These are phyloP conservation scores for Gossypioides kirkii DNA, from an alignment of 345 rosid genomes.

Conservation along the genomic window DNA sequence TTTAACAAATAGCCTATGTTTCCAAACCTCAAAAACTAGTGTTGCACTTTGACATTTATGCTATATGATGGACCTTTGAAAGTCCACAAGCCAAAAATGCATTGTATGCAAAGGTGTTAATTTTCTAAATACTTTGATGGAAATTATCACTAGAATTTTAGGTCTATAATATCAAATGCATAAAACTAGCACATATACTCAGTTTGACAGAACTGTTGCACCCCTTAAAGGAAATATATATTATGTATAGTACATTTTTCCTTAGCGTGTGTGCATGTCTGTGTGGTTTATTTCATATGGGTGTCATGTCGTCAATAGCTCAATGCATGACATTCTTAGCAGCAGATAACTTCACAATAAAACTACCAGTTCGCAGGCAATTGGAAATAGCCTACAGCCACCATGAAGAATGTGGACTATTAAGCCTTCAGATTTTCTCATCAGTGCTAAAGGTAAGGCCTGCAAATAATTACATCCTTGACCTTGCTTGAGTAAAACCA, in stretches of 20 bases:
- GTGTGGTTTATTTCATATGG: not conserved
- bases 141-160: not conserved
- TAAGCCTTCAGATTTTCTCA: not conserved
- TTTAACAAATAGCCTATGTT: not conserved
- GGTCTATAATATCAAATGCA: not conserved
- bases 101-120: not conserved
- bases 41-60: not conserved
- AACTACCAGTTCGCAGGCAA: not conserved
- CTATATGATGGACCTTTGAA: not conserved
- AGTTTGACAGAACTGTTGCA: not conserved
- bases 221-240: not conserved
- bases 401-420: not conserved
- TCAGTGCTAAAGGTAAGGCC: not conserved
- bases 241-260: too few species aligned
- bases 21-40: not conserved
- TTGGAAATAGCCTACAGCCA: not conserved
- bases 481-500: slow-evolving; percentile 2
- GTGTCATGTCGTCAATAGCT: not conserved
- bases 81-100: not conserved
- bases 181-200: not conserved
- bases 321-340: not conserved
- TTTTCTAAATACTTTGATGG: not conserved
- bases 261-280: not conserved
- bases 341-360: not conserved
- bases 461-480: not conserved